Evolutionary conservation across 2,329 filamentous ascomycete species (phyloP).

Genomic region (Parastagonospora avenae): DNA sequence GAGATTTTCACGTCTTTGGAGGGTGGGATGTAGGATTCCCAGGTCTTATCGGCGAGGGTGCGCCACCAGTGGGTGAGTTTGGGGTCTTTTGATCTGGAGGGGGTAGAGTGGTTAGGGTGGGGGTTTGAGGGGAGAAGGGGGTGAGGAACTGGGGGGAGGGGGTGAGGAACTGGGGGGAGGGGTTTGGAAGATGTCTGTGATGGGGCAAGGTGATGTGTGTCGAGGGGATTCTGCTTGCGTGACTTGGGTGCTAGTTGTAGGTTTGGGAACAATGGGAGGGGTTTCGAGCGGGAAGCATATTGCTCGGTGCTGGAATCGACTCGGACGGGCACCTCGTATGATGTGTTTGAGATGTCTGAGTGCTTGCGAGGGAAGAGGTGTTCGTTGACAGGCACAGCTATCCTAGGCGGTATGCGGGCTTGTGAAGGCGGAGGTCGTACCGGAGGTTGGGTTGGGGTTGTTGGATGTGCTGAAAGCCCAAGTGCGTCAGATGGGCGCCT

Average conservation of each 20-base stretch:
- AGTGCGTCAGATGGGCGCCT: not conserved
- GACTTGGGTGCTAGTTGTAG: conserved; percentile 6
- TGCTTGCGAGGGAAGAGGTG: conserved; percentile 1
- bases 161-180: not conserved
- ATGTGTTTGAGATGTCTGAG: conserved; percentile 10
- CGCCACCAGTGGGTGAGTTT: too few species aligned
- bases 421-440: not conserved
- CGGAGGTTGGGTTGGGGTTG: not conserved
- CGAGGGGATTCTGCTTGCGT: not conserved
- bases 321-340: conserved; percentile 13
- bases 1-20: conserved; percentile 28
- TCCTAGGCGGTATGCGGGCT: not conserved
- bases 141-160: not conserved
- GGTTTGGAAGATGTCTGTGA: not conserved
- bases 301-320: conserved; percentile 3
- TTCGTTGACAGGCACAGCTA: not conserved
- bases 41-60: too few species aligned
- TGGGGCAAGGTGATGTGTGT: not conserved
- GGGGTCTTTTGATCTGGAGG: too few species aligned
- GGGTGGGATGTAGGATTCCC: not conserved
- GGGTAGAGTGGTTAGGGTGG: too few species aligned
- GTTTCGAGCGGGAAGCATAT: conserved; percentile 12
- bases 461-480: not conserved
- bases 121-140: not conserved
- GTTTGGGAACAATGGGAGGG: conserved; percentile 18